Evolutionary conservation across 306 rosid species (phyloP).

Genomic region (Oxytropis ochrocephala): DNA sequence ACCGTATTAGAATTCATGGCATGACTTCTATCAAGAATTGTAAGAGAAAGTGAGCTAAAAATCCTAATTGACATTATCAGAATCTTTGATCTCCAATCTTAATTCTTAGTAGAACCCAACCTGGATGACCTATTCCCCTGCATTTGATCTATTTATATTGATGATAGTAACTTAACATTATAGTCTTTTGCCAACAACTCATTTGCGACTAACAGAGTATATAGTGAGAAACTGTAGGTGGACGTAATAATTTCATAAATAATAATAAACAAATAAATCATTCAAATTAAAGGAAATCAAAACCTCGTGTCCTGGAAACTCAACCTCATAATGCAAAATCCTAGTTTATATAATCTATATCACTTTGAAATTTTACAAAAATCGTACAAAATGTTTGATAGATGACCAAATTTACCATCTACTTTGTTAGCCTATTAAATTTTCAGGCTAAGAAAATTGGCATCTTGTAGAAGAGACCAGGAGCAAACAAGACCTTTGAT

Average conservation of each 20-base stretch:
- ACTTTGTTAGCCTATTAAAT: constrained; percentile 1
- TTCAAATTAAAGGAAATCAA: constrained; percentile 19
- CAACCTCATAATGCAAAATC: background rate
- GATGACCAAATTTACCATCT: constrained; percentile 7
- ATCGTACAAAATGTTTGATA: constrained; percentile 11
- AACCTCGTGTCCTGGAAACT: background rate
- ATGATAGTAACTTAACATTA: background rate
- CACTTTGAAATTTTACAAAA: constrained; percentile 19
- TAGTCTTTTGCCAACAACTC: background rate
- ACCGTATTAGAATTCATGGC: too few relatives aligned
- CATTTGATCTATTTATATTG: background rate
- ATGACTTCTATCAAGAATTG: too few relatives aligned
- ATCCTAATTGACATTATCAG: background rate
- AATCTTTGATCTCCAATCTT: background rate
- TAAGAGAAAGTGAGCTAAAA: background rate
- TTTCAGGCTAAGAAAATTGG: background rate
- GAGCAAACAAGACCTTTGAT: constrained; percentile 14
- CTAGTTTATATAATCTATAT: constrained; percentile 18
- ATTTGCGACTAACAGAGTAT: background rate
- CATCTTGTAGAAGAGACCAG: background rate
- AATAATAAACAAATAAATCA: background rate
- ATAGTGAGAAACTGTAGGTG: background rate
- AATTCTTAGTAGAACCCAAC: background rate
- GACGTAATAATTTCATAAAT: background rate
- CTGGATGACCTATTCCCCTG: background rate